phyloP scores from a whole-genome alignment of 495 filamentous ascomycete species.

The Durotheca rogersii region DNA sequence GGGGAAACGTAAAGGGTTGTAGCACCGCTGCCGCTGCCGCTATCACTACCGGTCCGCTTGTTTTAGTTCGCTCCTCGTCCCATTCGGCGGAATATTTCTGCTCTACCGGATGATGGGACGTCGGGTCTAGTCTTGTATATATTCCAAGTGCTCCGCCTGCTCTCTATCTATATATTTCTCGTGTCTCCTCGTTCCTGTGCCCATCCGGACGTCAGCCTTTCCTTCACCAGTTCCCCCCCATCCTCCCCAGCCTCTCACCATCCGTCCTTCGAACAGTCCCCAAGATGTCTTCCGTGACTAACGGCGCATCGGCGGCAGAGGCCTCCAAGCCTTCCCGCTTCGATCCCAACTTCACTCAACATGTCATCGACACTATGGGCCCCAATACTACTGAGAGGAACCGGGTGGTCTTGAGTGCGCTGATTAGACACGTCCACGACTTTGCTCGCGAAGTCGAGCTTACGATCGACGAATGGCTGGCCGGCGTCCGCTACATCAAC shows the following conservation, averaged over 20 bases:
- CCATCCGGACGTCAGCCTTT: not conserved
- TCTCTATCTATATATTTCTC: not conserved
- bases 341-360: constrained; percentile 75
- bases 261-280: constrained; percentile 13
- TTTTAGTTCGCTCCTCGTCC: not conserved
- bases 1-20: constrained; percentile 15
- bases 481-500: constrained; percentile 65
- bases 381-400: constrained; percentile 69
- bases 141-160: not conserved
- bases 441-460: constrained; percentile 82
- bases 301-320: constrained; percentile 26
- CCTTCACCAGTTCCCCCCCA: not conserved
- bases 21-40: constrained; percentile 2
- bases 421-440: constrained; percentile 79
- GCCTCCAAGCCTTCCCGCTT: constrained; percentile 44
- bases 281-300: constrained; percentile 23
- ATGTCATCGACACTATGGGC: constrained; percentile 73
- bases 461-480: constrained; percentile 77
- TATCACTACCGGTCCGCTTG: constrained; percentile 3
- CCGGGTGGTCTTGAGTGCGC: constrained; percentile 61
- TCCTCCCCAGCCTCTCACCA: constrained; percentile 4
- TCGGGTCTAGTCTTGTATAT: constrained; percentile 11
- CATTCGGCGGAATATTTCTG: constrained; percentile 13
- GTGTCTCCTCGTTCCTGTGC: not conserved
- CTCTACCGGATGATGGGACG: constrained; percentile 1